Evolutionary conservation across 129 eudicot genomes (phyloP).

Genomic region (Lactuca saligna): DNA sequence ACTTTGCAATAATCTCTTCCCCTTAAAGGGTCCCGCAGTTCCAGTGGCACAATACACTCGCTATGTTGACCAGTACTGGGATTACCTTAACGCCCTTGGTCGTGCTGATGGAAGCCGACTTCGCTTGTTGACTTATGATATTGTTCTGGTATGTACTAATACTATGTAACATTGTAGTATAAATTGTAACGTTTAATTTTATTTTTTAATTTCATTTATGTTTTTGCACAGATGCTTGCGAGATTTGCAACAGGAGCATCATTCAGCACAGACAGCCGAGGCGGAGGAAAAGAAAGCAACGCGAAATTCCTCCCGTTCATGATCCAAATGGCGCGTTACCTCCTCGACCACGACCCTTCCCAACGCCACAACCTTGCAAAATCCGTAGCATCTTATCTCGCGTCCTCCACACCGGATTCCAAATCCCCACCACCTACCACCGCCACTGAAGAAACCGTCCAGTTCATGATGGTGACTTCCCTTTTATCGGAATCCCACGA

Average conservation of each 20-base stretch:
- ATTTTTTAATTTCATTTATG: background rate
- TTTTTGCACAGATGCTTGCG: constrained; percentile 82
- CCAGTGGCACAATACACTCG: constrained; percentile 75
- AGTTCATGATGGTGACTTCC: constrained; percentile 97
- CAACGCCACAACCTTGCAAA: constrained; percentile 64
- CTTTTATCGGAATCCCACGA: constrained; percentile 83
- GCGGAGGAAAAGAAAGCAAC: constrained; percentile 99
- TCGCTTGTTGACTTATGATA: constrained; percentile 90
- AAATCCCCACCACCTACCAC: constrained; percentile 38
- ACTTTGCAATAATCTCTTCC: constrained; percentile 84
- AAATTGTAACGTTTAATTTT: background rate
- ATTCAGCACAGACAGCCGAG: constrained; percentile 80
- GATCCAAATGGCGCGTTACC: constrained; percentile 96
- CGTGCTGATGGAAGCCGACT: constrained; percentile 98
- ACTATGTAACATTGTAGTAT: too few species aligned
- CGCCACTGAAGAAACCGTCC: constrained; percentile 83
- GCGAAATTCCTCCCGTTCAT: constrained; percentile 88
- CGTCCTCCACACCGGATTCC: constrained; percentile 46
- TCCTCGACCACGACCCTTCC: constrained; percentile 74
- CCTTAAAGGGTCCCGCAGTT: constrained; percentile 86
- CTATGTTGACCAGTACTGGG: constrained; percentile 94
- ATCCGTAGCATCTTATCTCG: constrained; percentile 60
- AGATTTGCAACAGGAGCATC: constrained; percentile 98
- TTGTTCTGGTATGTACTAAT: constrained; percentile 87
- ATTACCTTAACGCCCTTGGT: constrained; percentile 88